Evolutionary conservation across 2,329 filamentous ascomycete genomes (phyloP).

Genomic region (Hypoxylon sp.): DNA sequence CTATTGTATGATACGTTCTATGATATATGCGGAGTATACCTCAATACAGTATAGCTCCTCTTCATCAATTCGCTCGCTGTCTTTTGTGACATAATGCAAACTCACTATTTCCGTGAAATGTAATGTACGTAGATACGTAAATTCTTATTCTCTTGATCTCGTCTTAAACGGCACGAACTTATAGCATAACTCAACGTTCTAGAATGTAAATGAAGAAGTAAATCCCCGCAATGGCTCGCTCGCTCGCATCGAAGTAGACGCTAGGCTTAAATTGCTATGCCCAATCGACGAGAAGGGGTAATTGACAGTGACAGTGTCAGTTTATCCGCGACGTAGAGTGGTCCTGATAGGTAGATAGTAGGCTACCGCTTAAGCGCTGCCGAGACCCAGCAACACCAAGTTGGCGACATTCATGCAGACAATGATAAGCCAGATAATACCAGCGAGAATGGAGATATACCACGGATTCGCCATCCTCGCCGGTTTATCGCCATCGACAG

Average conservation of each 20-base stretch:
- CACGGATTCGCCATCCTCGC: constrained; percentile 81
- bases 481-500: constrained; percentile 43
- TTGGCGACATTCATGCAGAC: constrained; percentile 77
- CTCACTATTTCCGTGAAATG: neutral
- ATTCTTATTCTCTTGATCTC: constrained; percentile 1
- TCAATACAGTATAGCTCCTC: neutral
- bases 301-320: constrained; percentile 1
- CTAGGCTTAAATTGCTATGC: constrained; percentile 1
- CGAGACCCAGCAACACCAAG: constrained; percentile 52
- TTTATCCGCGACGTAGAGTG: neutral
- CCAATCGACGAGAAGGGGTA: neutral
- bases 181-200: neutral
- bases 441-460: constrained; percentile 69
- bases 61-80: neutral
- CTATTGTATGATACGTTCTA: neutral
- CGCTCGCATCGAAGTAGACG: neutral
- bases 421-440: constrained; percentile 80
- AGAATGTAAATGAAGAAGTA: constrained; percentile 4
- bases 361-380: constrained; percentile 1
- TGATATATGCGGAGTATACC: neutral
- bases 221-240: neutral
- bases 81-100: neutral
- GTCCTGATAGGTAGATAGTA: too few species aligned
- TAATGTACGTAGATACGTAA: neutral
- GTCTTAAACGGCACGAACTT: constrained; percentile 1